These are phyloP conservation scores for Gynochthodes officinalis DNA, from an alignment of 257 asterid genomes.

Conservation along the genomic window DNA sequence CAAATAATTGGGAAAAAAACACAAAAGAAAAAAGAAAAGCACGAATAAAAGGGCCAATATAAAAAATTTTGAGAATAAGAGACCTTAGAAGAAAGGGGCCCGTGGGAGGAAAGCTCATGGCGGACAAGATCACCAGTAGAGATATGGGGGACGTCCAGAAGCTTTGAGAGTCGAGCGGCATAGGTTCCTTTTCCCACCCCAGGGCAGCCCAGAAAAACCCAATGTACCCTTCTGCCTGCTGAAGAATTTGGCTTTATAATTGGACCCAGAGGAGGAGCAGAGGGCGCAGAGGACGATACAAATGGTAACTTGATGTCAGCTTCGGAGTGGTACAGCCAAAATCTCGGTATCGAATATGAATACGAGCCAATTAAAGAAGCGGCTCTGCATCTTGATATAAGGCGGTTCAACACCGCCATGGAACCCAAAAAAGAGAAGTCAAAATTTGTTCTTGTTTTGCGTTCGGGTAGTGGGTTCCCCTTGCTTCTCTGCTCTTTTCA, in stretches of 20 bases:
- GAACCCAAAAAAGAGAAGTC: constrained; percentile 9
- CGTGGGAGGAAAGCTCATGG: constrained; percentile 62
- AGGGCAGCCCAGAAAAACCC: constrained; percentile 97
- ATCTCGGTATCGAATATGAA: constrained; percentile 22
- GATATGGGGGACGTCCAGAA: constrained; percentile 87
- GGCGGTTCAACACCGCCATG: constrained; percentile 79
- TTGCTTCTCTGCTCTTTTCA: background rate
- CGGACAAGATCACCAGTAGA: constrained; percentile 99
- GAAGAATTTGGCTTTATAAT: constrained; percentile 22
- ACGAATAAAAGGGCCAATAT: background rate
- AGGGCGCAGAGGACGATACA: background rate
- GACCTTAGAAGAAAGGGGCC: constrained; percentile 75
- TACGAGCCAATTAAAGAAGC: constrained; percentile 5
- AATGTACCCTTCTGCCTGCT: constrained; percentile 67
- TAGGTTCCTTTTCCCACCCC: constrained; percentile 98
- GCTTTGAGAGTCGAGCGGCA: constrained; percentile 72
- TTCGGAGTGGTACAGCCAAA: constrained; percentile 40
- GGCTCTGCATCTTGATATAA: constrained; percentile 29
- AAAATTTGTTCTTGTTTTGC: background rate
- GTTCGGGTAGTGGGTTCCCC: background rate
- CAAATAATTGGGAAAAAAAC: no score
- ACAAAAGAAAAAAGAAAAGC: background rate
- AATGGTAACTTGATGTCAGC: constrained; percentile 19
- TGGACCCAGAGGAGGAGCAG: constrained; percentile 3
- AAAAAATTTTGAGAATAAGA: background rate